phyloP scores from a whole-genome alignment of 768 basidiomycete genomes.

The Leccinum variicolor region DNA sequence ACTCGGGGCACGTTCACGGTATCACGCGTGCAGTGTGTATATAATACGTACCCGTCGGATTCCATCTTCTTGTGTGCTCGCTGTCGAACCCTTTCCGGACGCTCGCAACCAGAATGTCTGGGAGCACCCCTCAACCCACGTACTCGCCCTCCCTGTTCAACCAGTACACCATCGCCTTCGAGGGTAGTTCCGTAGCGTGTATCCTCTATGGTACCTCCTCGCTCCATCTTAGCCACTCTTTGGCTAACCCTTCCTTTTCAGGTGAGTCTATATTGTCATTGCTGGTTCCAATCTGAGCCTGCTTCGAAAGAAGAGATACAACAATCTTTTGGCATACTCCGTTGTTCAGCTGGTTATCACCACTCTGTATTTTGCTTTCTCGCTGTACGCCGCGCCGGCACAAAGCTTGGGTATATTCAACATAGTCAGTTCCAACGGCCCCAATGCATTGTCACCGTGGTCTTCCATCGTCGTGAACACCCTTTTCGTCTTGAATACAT shows the following conservation, averaged over 20 bases:
- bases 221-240: no score
- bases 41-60: not conserved
- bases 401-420: conserved; percentile 11
- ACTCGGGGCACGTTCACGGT: conserved; percentile 3
- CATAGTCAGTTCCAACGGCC: conserved; percentile 2
- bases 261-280: conserved; percentile 17
- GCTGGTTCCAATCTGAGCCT: conserved; percentile 9
- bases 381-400: conserved; percentile 16
- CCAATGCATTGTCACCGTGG: conserved; percentile 18
- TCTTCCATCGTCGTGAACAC: conserved; percentile 8
- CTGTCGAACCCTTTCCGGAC: not conserved
- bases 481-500: conserved; percentile 20
- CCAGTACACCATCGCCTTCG: conserved; percentile 20
- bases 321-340: conserved; percentile 11
- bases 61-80: not conserved
- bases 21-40: not conserved
- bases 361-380: conserved; percentile 17
- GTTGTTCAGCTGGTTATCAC: conserved; percentile 17
- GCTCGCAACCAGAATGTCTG: conserved; percentile 12
- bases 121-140: not conserved
- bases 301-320: conserved; percentile 15
- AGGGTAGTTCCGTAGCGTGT: conserved; percentile 18
- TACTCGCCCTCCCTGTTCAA: conserved; percentile 12
- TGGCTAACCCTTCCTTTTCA: not conserved
- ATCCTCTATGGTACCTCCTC: conserved; percentile 16